phyloP scores from a whole-genome alignment of 306 rosid species.

The Carpinus viminea region DNA sequence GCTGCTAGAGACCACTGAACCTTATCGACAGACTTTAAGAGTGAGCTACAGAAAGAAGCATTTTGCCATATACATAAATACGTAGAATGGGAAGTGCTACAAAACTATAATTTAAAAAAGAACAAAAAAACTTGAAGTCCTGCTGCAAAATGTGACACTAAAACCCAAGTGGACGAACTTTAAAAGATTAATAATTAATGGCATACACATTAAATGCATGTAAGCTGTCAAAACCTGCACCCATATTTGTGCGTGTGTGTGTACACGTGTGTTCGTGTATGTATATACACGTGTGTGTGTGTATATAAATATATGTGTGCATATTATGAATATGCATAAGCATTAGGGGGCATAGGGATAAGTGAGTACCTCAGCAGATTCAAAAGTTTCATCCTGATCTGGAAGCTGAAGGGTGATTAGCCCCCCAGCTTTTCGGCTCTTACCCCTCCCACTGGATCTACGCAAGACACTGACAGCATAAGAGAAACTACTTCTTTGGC shows the following conservation, averaged over 20 bases:
- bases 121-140: background rate
- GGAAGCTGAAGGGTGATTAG: slow-evolving; percentile 87
- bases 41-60: background rate
- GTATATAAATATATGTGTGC: too few species aligned
- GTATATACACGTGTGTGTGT: too few species aligned
- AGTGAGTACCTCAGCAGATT: slow-evolving; percentile 72
- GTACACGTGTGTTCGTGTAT: too few species aligned
- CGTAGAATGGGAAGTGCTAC: background rate
- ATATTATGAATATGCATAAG: background rate
- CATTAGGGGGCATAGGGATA: slow-evolving; percentile 17
- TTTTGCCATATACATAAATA: background rate
- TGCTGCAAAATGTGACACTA: background rate
- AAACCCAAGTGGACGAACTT: background rate
- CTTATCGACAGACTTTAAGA: background rate
- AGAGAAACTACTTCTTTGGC: slow-evolving; percentile 60
- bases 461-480: slow-evolving; percentile 78
- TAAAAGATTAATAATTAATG: background rate
- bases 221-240: background rate
- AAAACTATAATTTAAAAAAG: background rate
- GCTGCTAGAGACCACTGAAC: background rate
- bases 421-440: slow-evolving; percentile 92
- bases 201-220: background rate
- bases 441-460: slow-evolving; percentile 92
- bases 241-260: too few species aligned
- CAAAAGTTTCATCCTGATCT: slow-evolving; percentile 58